These are phyloP conservation scores for Penicillium longicatenatum DNA, from an alignment of 495 filamentous ascomycete genomes.

Conservation along the genomic window DNA sequence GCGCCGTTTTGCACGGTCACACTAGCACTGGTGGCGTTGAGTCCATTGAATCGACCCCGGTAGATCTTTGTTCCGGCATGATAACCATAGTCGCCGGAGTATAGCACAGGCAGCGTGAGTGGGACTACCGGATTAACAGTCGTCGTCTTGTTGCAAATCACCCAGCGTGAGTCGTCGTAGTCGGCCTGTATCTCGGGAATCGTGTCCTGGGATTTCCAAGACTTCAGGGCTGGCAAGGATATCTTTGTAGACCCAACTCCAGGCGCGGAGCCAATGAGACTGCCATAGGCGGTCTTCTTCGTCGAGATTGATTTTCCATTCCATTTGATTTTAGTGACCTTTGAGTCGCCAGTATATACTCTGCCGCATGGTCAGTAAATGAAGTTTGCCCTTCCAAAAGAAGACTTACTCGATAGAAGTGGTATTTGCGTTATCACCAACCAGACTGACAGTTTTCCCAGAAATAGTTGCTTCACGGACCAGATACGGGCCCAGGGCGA, in stretches of 20 bases:
- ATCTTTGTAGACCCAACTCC: conserved; percentile 48
- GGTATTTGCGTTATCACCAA: conserved; percentile 66
- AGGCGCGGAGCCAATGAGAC: conserved; percentile 48
- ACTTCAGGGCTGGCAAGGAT: conserved; percentile 52
- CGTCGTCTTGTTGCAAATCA: conserved; percentile 51
- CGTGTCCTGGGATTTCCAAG: conserved; percentile 66
- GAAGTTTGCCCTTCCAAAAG: not conserved
- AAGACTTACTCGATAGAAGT: conserved; percentile 54
- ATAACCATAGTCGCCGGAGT: conserved; percentile 72
- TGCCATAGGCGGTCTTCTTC: conserved; percentile 44
- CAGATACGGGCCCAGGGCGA: conserved; percentile 64
- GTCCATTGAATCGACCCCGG: conserved; percentile 62
- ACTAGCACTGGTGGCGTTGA: conserved; percentile 60
- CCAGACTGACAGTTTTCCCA: conserved; percentile 53
- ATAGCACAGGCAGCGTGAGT: conserved; percentile 53
- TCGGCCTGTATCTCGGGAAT: conserved; percentile 62
- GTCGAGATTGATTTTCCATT: conserved; percentile 49
- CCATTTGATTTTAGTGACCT: conserved; percentile 51
- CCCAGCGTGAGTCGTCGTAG: conserved; percentile 69
- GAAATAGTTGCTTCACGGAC: conserved; percentile 57
- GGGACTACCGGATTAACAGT: conserved; percentile 62
- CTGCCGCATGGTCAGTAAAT: conserved; percentile 10
- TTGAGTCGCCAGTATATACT: conserved; percentile 53
- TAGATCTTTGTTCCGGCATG: conserved; percentile 65
- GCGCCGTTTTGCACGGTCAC: conserved; percentile 59